A percentile compares a stretch with the other conserved stretches of the same genome.
phyloP scores from a whole-genome alignment of 257 asterid species.

The Solanum piurae region DNA sequence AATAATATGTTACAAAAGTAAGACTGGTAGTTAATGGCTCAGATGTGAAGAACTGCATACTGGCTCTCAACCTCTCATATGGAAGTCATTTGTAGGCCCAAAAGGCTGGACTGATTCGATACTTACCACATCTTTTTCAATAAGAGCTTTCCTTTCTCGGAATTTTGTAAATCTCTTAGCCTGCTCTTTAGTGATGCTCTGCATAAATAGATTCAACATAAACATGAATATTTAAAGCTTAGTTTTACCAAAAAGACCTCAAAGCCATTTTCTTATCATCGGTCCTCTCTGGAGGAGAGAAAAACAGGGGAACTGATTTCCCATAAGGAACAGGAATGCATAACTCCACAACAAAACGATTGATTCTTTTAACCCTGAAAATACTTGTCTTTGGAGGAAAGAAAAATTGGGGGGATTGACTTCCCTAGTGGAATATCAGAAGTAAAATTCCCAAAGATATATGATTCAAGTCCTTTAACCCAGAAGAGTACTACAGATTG shows the following conservation, averaged over 20 bases:
- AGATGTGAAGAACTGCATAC: not conserved
- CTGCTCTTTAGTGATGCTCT: constrained; percentile 81
- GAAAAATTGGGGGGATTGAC: not conserved
- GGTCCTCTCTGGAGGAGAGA: not conserved
- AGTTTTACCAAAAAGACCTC: not conserved
- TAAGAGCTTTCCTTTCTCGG: constrained; percentile 95
- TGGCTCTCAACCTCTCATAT: not conserved
- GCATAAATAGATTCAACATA: constrained; percentile 7
- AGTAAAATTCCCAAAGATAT: not conserved
- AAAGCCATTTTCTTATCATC: not conserved
- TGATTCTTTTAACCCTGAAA: not conserved
- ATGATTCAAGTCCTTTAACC: not conserved
- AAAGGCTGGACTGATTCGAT: not conserved
- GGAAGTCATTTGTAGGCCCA: not conserved
- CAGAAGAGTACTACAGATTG: not conserved
- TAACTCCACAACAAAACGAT: not conserved
- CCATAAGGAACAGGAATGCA: not conserved
- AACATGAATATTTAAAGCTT: not conserved
- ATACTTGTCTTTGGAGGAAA: not conserved
- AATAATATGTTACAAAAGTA: not conserved
- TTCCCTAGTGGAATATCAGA: not conserved
- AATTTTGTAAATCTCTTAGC: constrained; percentile 86
- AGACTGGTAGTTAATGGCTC: not conserved
- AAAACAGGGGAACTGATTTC: not conserved
- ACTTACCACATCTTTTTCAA: constrained; percentile 95